These are phyloP conservation scores for Penicillium cataractarum DNA, from an alignment of 495 filamentous ascomycete species.

Conservation along the genomic window DNA sequence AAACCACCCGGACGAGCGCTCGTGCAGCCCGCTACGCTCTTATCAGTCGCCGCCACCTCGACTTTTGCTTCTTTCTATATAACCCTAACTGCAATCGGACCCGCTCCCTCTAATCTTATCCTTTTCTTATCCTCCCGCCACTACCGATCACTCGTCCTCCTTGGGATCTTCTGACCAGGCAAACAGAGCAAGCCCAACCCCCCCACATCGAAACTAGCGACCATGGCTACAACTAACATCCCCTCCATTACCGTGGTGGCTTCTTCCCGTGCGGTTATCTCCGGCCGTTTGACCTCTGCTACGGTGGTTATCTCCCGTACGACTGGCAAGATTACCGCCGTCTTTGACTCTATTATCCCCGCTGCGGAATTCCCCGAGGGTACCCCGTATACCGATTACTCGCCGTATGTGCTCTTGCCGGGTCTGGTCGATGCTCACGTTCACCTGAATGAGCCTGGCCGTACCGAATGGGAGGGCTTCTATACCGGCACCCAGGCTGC, in stretches of 20 bases:
- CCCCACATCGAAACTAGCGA: conserved; percentile 17
- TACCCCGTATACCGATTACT: conserved; percentile 79
- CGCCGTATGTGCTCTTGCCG: conserved; percentile 84
- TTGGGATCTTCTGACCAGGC: conserved; percentile 6
- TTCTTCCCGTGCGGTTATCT: conserved; percentile 77
- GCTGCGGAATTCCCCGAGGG: conserved; percentile 69
- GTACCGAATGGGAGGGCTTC: conserved; percentile 99
- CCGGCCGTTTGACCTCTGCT: conserved; percentile 67
- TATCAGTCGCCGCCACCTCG: background rate
- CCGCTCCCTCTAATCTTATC: background rate
- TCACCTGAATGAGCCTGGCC: conserved; percentile 94
- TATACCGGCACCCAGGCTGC: conserved; percentile 90
- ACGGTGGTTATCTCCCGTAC: conserved; percentile 78
- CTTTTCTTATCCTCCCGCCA: background rate
- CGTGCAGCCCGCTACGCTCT: background rate
- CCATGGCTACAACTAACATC: conserved; percentile 40
- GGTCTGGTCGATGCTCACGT: conserved; percentile 97
- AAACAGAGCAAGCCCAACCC: conserved; percentile 7
- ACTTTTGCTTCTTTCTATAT: background rate
- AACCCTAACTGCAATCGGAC: conserved; percentile 4
- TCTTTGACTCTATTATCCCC: conserved; percentile 74
- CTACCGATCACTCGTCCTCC: conserved; percentile 8
- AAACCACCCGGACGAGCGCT: background rate
- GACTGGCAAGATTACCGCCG: conserved; percentile 83
- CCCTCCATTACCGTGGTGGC: conserved; percentile 70